phyloP scores from a whole-genome alignment of 768 basidiomycete genomes.

The Lanmaoa rubissima region DNA sequence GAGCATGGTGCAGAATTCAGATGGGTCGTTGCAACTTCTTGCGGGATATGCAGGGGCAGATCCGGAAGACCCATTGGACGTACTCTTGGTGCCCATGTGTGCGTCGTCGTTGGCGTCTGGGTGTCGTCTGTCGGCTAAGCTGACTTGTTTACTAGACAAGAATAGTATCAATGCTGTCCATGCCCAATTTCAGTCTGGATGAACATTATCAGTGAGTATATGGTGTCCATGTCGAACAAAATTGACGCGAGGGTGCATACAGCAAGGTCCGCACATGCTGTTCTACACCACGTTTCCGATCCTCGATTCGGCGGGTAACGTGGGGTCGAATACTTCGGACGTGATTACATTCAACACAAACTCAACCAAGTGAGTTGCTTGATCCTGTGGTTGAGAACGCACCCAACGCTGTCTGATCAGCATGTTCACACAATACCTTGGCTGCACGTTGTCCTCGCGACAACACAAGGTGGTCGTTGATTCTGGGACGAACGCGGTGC shows the following conservation, averaged over 20 bases:
- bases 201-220: background rate
- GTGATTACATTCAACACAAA: background rate
- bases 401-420: background rate
- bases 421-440: background rate
- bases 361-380: background rate
- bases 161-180: background rate
- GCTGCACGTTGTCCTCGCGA: background rate
- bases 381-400: background rate
- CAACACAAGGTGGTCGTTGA: background rate
- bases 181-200: background rate
- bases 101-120: background rate
- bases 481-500: background rate
- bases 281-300: background rate
- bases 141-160: background rate
- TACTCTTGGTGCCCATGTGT: background rate
- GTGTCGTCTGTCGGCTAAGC: background rate
- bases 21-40: background rate
- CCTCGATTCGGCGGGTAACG: background rate
- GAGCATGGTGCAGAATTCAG: background rate
- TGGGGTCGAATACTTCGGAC: background rate
- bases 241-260: background rate
- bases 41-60: background rate
- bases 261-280: background rate
- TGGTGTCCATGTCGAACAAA: background rate
- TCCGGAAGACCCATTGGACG: background rate